Base-by-base conservation (phyloP, 805 yeast genomes). In the Saccharomycopsis selenospora region DNA sequence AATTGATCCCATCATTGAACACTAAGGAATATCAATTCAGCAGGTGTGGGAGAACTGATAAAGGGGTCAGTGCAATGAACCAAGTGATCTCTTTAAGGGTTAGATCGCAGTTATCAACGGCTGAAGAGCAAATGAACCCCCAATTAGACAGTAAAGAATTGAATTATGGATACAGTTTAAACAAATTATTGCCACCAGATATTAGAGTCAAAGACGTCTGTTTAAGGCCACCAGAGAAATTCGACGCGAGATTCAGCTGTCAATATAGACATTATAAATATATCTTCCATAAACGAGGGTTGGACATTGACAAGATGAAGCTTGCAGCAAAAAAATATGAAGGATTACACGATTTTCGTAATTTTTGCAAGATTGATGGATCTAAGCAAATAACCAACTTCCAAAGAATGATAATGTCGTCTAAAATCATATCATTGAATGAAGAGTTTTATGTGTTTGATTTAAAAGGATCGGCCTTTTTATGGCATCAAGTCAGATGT, bases 401-500 rank as follows among this genome's bases (percentile, higher is more conserved):
- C 64, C 65, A 61, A n/a, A 73, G 99, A 59, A 72, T 70, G 7
- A 79, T 93, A 23, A 11, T 4, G 17, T 42, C 23, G 17, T 52
- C 65, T 8, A 49, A 59, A 17, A 62, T 67, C 2, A 55, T 18
- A 7, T 47, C 13, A 43, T 11, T 24, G n/a, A 46, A 52, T 11
- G 64, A 70, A 27, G 77, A 75, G 3, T 70, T 76, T 47, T 85
- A 71, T 58, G 82, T 80, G 49, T 79, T 91, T 62, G 89, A 88
- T 61, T 67, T 93, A 46, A 72, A 76, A 53, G 99, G 99, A 0
- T 71, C 85, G 1, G 99, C 98, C 6, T 93, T 93, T 57, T 66
- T 93, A 48, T 93, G 98, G 98, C 98, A 93, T 62, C 99, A 93
- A 65, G 99, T 93, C 17, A 76, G 99, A 50, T 89, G 95, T 56